These are phyloP conservation scores for Immersiporthe knoxdaviesiana DNA, from an alignment of 2,329 filamentous ascomycete genomes.

Conservation along the genomic window DNA sequence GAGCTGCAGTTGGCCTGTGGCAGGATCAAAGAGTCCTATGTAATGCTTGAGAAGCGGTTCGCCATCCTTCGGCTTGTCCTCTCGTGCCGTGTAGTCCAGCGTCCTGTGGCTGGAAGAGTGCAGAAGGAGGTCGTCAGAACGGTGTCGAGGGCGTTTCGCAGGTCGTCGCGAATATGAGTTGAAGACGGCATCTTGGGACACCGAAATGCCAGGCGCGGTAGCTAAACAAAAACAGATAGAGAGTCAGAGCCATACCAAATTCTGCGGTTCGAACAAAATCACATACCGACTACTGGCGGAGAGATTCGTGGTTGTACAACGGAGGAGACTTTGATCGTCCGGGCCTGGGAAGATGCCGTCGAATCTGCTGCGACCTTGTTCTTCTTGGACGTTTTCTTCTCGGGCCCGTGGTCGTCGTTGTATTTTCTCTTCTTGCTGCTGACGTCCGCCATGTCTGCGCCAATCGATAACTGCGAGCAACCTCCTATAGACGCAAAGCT, in stretches of 20 bases:
- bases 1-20: conserved; percentile 61
- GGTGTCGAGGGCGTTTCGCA: conserved; percentile 36
- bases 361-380: conserved; percentile 55
- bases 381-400: conserved; percentile 48
- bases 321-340: conserved; percentile 41
- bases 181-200: conserved; percentile 47
- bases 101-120: conserved; percentile 61
- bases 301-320: conserved; percentile 33
- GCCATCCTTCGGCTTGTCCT: conserved; percentile 48
- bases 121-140: conserved; percentile 55
- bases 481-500: not conserved
- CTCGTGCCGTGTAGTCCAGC: conserved; percentile 63
- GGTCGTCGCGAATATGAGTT: conserved; percentile 51
- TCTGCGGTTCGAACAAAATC: not conserved
- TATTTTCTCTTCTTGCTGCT: conserved; percentile 60
- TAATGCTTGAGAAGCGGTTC: conserved; percentile 62
- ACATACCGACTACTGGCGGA: conserved; percentile 40
- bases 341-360: conserved; percentile 37
- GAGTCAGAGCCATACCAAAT: not conserved
- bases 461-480: conserved; percentile 5
- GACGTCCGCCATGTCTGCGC: conserved; percentile 39
- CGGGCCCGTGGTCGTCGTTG: conserved; percentile 43
- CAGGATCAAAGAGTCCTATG: conserved; percentile 65
- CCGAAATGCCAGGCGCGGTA: conserved; percentile 45
- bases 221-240: conserved; percentile 37